Evolutionary conservation across 2,329 filamentous ascomycete genomes (phyloP).

Genomic region (Fusarium mangiferae): DNA sequence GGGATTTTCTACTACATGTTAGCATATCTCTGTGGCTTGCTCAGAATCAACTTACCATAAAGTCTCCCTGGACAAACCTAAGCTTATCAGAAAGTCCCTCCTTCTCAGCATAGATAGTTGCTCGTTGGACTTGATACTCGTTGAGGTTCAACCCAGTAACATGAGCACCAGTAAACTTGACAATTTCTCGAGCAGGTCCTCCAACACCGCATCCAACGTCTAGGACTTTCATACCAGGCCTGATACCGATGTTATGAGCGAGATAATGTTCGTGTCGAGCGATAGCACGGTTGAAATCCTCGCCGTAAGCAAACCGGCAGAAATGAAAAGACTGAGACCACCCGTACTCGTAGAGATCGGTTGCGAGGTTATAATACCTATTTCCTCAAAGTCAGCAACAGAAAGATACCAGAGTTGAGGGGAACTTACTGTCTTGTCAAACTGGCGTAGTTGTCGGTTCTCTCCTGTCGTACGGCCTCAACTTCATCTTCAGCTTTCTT

Average conservation of each 20-base stretch:
- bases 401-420: accelerated
- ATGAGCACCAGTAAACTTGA: constrained; percentile 88
- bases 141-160: constrained; percentile 95
- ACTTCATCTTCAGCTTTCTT: constrained; percentile 81
- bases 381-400: not conserved
- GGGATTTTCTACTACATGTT: constrained; percentile 75
- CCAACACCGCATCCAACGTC: constrained; percentile 96
- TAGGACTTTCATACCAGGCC: constrained; percentile 84
- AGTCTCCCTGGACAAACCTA: constrained; percentile 92
- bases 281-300: constrained; percentile 87
- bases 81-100: constrained; percentile 83
- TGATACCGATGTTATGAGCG: constrained; percentile 83
- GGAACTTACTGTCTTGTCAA: constrained; percentile 81
- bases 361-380: constrained; percentile 92
- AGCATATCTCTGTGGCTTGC: too few species aligned
- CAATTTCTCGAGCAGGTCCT: constrained; percentile 92
- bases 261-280: constrained; percentile 96
- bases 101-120: constrained; percentile 80
- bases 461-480: constrained; percentile 70
- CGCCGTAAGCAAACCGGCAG: constrained; percentile 87
- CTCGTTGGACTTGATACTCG: constrained; percentile 94
- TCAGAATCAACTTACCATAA: constrained; percentile 71
- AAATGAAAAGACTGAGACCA: constrained; percentile 96
- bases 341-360: constrained; percentile 92
- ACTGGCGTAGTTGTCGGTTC: constrained; percentile 86